Evolutionary conservation across 805 yeast genomes (phyloP).

Genomic region (Myxozyma geophila): DNA sequence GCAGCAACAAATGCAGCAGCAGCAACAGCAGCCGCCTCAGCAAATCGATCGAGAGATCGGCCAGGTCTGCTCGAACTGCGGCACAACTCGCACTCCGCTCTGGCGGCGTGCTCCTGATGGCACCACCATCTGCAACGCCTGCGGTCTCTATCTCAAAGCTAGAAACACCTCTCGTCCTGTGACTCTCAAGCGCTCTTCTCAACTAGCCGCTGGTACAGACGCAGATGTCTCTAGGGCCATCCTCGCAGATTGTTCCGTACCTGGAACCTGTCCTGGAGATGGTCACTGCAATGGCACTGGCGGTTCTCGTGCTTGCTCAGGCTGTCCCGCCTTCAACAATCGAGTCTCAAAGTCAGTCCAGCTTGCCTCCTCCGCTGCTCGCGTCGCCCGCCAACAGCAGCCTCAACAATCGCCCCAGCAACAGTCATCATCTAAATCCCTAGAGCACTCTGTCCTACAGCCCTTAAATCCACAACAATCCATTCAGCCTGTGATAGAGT

Average conservation of each 20-base stretch:
- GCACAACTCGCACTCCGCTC: constrained; percentile 87
- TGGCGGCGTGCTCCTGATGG: constrained; percentile 96
- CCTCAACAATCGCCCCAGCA: constrained; percentile 8
- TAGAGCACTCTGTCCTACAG: constrained; percentile 2
- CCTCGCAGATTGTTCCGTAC: constrained; percentile 17
- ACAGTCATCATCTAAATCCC: neutral
- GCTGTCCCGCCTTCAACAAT: constrained; percentile 84
- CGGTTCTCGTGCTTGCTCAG: constrained; percentile 76
- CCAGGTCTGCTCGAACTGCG: constrained; percentile 82
- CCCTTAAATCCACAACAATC: neutral
- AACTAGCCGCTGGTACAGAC: constrained; percentile 13
- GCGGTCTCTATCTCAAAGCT: constrained; percentile 79
- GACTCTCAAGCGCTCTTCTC: constrained; percentile 57
- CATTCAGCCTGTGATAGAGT: neutral
- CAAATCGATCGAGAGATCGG: constrained; percentile 40
- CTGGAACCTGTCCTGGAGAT: constrained; percentile 71
- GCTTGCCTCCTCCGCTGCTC: constrained; percentile 17
- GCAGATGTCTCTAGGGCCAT: constrained; percentile 1
- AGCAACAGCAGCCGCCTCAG: neutral
- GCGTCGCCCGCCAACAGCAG: constrained; percentile 5
- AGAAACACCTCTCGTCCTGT: constrained; percentile 68
- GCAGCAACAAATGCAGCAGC: constrained; percentile 6
- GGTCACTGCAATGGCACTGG: constrained; percentile 90
- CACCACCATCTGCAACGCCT: constrained; percentile 91
- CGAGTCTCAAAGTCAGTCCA: constrained; percentile 46